These are phyloP conservation scores for Ustilago bromivora DNA, from an alignment of 1,284 basidiomycete genomes.

Conservation along the genomic window DNA sequence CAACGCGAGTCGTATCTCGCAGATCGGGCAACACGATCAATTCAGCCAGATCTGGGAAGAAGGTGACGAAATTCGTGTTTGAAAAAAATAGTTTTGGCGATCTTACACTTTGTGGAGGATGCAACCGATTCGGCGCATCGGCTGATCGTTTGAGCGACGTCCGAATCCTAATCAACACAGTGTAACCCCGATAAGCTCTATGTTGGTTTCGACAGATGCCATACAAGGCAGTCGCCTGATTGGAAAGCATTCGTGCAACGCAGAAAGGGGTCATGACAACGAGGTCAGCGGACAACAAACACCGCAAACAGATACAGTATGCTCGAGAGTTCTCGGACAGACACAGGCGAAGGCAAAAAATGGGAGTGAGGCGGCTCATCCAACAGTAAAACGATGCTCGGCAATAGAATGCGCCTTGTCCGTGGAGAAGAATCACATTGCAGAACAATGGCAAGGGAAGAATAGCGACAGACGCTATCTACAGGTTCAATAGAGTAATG, in stretches of 20 bases:
- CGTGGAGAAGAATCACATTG: neutral
- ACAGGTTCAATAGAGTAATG: neutral
- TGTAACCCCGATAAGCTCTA: neutral
- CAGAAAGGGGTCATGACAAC: neutral
- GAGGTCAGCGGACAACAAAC: neutral
- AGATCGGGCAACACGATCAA: neutral
- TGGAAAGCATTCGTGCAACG: neutral
- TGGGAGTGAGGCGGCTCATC: neutral
- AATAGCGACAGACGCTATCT: neutral
- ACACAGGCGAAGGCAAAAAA: neutral
- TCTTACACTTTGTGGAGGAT: neutral
- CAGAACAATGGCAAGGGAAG: neutral
- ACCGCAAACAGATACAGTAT: neutral
- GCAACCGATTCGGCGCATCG: neutral
- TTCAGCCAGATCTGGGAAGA: neutral
- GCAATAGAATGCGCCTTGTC: neutral
- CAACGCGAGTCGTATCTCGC: neutral
- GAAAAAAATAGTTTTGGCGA: neutral
- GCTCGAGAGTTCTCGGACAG: too few relatives aligned
- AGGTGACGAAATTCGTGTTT: too few relatives aligned
- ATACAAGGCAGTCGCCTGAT: neutral
- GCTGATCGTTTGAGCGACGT: neutral
- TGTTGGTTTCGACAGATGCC: neutral
- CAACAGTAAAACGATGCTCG: neutral
- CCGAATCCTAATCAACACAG: neutral